Evolutionary conservation across 2,329 filamentous ascomycete genomes (phyloP).

Genomic region (Nigrospora oryzae): DNA sequence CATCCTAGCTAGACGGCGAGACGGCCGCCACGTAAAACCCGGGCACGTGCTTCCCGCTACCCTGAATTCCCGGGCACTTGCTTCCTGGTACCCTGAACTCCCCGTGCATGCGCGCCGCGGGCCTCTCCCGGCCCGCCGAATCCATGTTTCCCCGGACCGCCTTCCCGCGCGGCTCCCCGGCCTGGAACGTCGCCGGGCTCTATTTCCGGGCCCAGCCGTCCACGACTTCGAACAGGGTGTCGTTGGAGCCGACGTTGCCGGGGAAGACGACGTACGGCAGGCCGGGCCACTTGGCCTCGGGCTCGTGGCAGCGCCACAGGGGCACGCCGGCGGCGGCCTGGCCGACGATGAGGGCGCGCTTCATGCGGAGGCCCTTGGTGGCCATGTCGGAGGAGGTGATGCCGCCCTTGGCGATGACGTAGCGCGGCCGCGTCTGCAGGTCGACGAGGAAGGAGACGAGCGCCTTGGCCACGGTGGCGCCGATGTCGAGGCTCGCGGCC

Average conservation of each 20-base stretch:
- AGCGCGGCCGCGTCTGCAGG: constrained; percentile 40
- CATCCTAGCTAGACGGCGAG: too few species aligned
- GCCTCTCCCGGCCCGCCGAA: too few species aligned
- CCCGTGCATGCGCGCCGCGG: too few species aligned
- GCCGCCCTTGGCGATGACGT: constrained; percentile 51
- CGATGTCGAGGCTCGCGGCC: constrained; percentile 43
- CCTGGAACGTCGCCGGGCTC: too few species aligned
- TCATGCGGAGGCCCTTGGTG: constrained; percentile 45
- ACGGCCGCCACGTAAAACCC: too few species aligned
- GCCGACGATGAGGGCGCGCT: constrained; percentile 43
- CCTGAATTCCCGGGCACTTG: too few species aligned
- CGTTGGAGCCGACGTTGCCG: constrained; percentile 45
- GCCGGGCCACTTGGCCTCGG: constrained; percentile 37
- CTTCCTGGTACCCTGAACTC: too few species aligned
- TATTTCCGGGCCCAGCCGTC: background rate
- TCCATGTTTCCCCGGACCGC: too few species aligned
- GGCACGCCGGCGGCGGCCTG: constrained; percentile 51
- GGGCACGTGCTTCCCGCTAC: too few species aligned
- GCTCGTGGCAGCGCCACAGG: constrained; percentile 49
- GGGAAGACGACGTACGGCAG: constrained; percentile 51
- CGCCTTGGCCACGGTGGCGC: constrained; percentile 38
- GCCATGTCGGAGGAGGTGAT: constrained; percentile 53
- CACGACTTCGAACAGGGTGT: constrained; percentile 23
- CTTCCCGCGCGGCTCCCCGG: too few species aligned
- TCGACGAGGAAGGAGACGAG: constrained; percentile 39